phyloP scores from a whole-genome alignment of 1,284 basidiomycete species.

The Tilletia walkeri region DNA sequence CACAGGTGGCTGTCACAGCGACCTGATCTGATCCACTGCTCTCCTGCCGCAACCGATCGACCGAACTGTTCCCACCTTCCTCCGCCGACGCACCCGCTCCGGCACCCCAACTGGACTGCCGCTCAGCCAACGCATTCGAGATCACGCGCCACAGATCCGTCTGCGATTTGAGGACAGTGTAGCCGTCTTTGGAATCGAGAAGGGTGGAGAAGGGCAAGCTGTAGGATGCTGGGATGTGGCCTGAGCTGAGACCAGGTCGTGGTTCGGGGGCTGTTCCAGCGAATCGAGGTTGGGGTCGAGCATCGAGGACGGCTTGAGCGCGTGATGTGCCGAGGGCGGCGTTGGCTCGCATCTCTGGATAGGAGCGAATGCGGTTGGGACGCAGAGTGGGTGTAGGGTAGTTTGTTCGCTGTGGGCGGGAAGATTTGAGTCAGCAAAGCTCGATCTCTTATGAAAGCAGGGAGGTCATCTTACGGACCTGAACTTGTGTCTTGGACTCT shows the following conservation, averaged over 20 bases:
- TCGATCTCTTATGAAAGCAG: not conserved
- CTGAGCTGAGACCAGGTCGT: slow-evolving; percentile 78
- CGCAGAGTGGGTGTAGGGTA: slow-evolving; percentile 63
- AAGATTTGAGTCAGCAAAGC: not conserved
- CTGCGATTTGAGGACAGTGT: slow-evolving; percentile 49
- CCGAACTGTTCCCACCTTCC: slow-evolving; percentile 58
- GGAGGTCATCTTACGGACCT: slow-evolving; percentile 12
- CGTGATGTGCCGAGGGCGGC: slow-evolving; percentile 61
- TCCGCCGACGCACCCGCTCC: slow-evolving; percentile 61
- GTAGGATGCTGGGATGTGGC: slow-evolving; percentile 85
- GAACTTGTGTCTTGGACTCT: slow-evolving; percentile 18
- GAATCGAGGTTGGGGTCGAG: slow-evolving; percentile 65
- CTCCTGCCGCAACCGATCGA: slow-evolving; percentile 51
- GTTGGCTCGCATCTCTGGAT: slow-evolving; percentile 78
- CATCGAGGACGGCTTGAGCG: slow-evolving; percentile 79
- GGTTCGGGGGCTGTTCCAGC: slow-evolving; percentile 81
- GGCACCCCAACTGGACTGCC: slow-evolving; percentile 62
- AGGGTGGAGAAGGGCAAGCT: slow-evolving; percentile 81
- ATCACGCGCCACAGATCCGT: slow-evolving; percentile 49
- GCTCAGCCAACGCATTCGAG: slow-evolving; percentile 65
- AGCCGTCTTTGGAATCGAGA: slow-evolving; percentile 62
- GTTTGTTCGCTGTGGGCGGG: slow-evolving; percentile 20
- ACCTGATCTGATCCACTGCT: slow-evolving; percentile 27
- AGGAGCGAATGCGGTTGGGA: slow-evolving; percentile 65
- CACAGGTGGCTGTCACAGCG: slow-evolving; percentile 52